Conservation (phyloP, 305 asterid genomes). For the Galium porrigens region DNA sequence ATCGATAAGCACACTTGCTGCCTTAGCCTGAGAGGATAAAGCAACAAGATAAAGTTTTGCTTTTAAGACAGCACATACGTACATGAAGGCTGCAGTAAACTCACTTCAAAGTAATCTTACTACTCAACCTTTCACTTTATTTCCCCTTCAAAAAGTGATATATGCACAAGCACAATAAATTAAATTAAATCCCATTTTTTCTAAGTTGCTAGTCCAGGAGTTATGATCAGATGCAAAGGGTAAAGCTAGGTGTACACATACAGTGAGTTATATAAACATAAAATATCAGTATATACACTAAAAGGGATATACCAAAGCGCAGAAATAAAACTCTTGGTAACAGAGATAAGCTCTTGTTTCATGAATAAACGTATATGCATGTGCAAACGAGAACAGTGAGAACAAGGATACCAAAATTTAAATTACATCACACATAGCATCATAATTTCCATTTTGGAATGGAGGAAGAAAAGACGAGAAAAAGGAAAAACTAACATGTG, state of each 20-base stretch:
- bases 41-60: conserved; percentile 15
- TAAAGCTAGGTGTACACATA: not conserved
- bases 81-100: conserved; percentile 9
- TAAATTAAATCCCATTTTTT: not conserved
- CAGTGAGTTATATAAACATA: not conserved
- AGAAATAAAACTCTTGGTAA: not conserved
- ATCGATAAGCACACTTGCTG: conserved; percentile 86
- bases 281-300: not conserved
- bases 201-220: not conserved
- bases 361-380: not conserved
- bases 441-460: conserved; percentile 4
- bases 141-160: not conserved
- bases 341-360: not conserved
- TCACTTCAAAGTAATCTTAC: conserved; percentile 3
- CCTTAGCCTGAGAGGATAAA: conserved; percentile 55
- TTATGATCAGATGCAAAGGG: no score
- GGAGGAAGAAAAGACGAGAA: conserved; percentile 7
- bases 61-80: conserved; percentile 12
- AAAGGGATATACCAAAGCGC: not conserved
- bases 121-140: not conserved
- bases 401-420: conserved; percentile 7
- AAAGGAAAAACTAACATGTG: conserved; percentile 62
- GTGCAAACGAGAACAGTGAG: not conserved
- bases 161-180: not conserved
- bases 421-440: conserved; percentile 1